These are phyloP conservation scores for Penicillium paxilli DNA, from an alignment of 495 filamentous ascomycete species.

Conservation along the genomic window DNA sequence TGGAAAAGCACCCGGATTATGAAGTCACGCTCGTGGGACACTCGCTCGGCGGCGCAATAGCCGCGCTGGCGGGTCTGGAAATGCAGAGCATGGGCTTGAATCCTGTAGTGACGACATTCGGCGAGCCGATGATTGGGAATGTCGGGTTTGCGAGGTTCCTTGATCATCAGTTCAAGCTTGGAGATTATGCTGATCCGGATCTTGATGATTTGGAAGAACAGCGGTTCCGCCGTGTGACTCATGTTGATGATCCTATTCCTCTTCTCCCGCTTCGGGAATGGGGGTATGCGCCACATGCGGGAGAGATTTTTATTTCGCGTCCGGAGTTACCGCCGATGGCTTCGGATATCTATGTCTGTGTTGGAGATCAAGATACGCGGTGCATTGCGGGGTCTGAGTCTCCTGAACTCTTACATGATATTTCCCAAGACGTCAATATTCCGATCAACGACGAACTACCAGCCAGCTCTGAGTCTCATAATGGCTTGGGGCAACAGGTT, in stretches of 20 bases:
- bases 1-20: constrained; percentile 65
- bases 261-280: constrained; percentile 81
- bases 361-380: constrained; percentile 64
- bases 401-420: background rate
- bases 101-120: constrained; percentile 84
- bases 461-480: background rate
- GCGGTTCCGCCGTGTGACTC: constrained; percentile 78
- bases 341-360: constrained; percentile 69
- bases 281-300: constrained; percentile 82
- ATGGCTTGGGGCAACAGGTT: constrained; percentile 2
- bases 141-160: constrained; percentile 65
- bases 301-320: constrained; percentile 83
- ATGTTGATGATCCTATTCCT: constrained; percentile 84
- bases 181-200: constrained; percentile 9
- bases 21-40: constrained; percentile 80
- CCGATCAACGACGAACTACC: constrained; percentile 4
- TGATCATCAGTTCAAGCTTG: constrained; percentile 62
- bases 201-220: constrained; percentile 15
- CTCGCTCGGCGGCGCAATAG: constrained; percentile 89
- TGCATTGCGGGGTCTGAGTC: constrained; percentile 63
- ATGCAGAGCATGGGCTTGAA: constrained; percentile 66
- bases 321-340: constrained; percentile 61
- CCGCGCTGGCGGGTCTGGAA: constrained; percentile 82
- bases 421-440: constrained; percentile 11
- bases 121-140: constrained; percentile 87